Evolutionary conservation across 169 alveolate genomes (phyloP), one percentile per base, ranked within the genome.

Genomic region (Plasmodium reichenowi): DNA sequence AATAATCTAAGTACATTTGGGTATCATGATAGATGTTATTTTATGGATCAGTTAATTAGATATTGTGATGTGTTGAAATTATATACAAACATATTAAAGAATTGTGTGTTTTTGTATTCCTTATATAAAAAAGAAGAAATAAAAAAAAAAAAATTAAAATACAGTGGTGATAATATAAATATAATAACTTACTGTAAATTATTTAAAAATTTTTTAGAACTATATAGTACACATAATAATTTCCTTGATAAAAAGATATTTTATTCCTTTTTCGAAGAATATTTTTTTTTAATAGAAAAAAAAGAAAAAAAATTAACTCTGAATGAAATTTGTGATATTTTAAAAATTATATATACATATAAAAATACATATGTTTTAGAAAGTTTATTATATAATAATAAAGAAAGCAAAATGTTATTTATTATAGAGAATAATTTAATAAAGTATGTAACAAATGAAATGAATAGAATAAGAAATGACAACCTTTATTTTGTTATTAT

Each of bases 111-210:
- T 15, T 67, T 68, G 38, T 83, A 68, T 50, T 22, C 85, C 10
- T 48, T 56, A 56, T 9, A 29, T 59, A 58, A 48, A 20, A 2
- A 47, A 68, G 50, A 24, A 29, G 72, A 66, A 38, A 38, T 38
- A 29, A 29, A 29, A 29, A 38, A 38, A 38, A 38, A 38, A 38
- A 5, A 38, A 5, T 5, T 38, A 38, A 38, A 38, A 5, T 5
- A 38, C 1, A 38, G 9, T 38, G 1, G 10, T 38, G 47, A 38
- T 38, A 67, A 83, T 52, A 83, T 83, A 73, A 83, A 68, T 63
- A 12, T 50, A 0, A 78, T 68, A 10, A 72, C 68, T 22, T 83
- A 56, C 20, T 83, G 91, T 17, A 83, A 78, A 3, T 45, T 83
- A 1, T 72, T 83, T 0, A 83, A 83, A 63, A 85, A 85, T 7